Percentiles rank a stretch among this genome's conserved stretches.
phyloP scores from a whole-genome alignment of 2,329 filamentous ascomycete species.

The Geosmithia morbida region DNA sequence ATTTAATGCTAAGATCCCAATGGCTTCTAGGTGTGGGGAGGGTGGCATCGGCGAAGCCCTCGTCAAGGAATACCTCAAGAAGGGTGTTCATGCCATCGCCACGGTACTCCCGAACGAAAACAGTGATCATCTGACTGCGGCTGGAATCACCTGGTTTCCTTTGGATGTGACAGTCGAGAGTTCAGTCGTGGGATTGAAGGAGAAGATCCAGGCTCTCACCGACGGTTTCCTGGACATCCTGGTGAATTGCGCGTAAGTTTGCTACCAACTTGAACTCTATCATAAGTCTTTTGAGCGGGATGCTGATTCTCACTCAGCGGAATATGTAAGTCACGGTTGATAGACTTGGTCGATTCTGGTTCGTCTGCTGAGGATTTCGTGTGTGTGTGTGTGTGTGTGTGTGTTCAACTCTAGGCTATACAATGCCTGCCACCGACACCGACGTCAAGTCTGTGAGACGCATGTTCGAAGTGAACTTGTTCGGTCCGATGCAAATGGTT shows the following conservation, averaged over 20 bases:
- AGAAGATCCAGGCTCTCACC: constrained; percentile 30
- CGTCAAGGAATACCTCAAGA: constrained; percentile 26
- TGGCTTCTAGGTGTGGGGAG: not conserved
- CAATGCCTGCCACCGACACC: constrained; percentile 13
- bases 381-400: too few species aligned
- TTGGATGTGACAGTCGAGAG: constrained; percentile 38
- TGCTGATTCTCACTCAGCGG: not conserved
- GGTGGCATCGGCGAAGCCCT: constrained; percentile 34
- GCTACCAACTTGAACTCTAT: too few species aligned
- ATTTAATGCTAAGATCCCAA: not conserved
- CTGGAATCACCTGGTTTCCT: constrained; percentile 32
- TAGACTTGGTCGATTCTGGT: not conserved
- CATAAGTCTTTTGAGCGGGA: too few species aligned
- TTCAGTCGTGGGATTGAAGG: constrained; percentile 33
- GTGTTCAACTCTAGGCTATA: constrained; percentile 5
- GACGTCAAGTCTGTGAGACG: constrained; percentile 14
- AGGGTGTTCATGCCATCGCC: constrained; percentile 38
- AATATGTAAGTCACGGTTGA: not conserved
- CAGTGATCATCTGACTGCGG: constrained; percentile 25
- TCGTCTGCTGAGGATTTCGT: not conserved
- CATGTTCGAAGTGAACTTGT: constrained; percentile 28
- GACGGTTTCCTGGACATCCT: constrained; percentile 41
- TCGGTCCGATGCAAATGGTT: constrained; percentile 14
- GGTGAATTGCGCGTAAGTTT: constrained; percentile 41
- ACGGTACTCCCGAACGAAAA: constrained; percentile 36